A percentile compares a stretch with the other conserved stretches of the same genome.
Conservation (phyloP, 176 grass and related monocot genomes). For the Triticum aestivum region DNA sequence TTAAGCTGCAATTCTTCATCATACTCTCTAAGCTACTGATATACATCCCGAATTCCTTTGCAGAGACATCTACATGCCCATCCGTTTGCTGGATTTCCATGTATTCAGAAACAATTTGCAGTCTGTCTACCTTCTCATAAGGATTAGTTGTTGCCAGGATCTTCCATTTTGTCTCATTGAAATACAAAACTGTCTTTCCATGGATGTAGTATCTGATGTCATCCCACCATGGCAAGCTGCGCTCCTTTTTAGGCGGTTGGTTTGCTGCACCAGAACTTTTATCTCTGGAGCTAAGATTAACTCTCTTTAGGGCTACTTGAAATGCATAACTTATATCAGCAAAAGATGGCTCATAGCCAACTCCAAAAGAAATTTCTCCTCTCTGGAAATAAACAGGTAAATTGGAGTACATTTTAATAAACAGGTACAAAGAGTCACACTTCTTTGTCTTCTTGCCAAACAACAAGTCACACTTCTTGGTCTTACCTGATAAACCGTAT, state of each 20-base stretch:
- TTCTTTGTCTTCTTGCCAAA: too few species aligned
- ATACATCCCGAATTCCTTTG: constrained; percentile 92
- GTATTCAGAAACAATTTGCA: constrained; percentile 93
- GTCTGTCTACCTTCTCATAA: constrained; percentile 86
- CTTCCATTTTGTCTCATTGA: constrained; percentile 88
- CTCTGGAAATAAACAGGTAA: constrained; percentile 94
- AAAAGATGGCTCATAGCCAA: constrained; percentile 97
- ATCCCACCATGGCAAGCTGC: constrained; percentile 99
- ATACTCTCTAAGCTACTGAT: constrained; percentile 93
- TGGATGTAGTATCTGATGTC: constrained; percentile 98
- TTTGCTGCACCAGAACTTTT: constrained; percentile 39
- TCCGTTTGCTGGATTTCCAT: constrained; percentile 98
- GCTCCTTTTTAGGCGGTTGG: constrained; percentile 79
- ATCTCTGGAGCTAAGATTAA: constrained; percentile 82
- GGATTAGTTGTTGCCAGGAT: constrained; percentile 88
- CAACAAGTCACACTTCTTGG: too few species aligned
- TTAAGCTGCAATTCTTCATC: constrained; percentile 90
- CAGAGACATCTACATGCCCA: constrained; percentile 83
- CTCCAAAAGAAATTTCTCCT: constrained; percentile 96
- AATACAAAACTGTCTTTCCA: constrained; percentile 82
- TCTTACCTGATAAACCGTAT: too few species aligned
- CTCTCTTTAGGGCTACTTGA: constrained; percentile 76
- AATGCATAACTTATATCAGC: constrained; percentile 99
- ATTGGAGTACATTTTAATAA: constrained; percentile 96
- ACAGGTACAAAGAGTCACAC: too few species aligned